Percentiles rank a stretch among this genome's conserved stretches.
These are phyloP conservation scores for Malania oleifera DNA, from an alignment of 164 flowering plant species.

Conservation along the genomic window DNA sequence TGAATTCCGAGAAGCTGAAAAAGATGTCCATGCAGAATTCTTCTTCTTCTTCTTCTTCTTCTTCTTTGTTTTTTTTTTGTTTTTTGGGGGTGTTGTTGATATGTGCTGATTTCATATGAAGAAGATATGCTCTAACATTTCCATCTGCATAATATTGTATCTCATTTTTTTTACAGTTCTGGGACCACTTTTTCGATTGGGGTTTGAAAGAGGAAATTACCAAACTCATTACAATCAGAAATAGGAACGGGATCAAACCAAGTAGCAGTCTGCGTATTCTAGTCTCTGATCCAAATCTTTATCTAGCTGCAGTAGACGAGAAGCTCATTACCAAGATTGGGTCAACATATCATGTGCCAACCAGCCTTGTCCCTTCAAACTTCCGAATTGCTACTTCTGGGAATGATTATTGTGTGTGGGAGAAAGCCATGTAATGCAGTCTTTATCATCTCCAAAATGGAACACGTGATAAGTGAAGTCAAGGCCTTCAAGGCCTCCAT, in stretches of 20 bases:
- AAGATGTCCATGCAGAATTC: no score
- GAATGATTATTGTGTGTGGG: conserved; percentile 60
- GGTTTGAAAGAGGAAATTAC: conserved; percentile 55
- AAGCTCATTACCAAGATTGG: conserved; percentile 63
- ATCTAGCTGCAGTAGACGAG: conserved; percentile 54
- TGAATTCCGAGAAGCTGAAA: no score
- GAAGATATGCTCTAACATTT: not conserved
- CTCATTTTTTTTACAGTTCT: conserved; percentile 56
- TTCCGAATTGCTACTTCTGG: conserved; percentile 51
- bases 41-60: no score
- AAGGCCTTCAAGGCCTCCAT: no score
- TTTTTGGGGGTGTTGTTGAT: no score
- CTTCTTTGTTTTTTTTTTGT: no score
- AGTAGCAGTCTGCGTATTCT: conserved; percentile 42
- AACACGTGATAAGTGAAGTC: no score
- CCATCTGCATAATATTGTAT: not conserved
- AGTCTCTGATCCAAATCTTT: conserved; percentile 55
- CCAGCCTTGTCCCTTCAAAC: conserved; percentile 48
- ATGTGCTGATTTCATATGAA: not conserved
- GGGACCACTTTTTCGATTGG: conserved; percentile 76
- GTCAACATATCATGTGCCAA: conserved; percentile 48
- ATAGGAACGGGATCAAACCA: conserved; percentile 41
- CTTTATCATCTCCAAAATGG: no score
- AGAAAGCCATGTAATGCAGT: no score
- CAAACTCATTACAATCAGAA: conserved; percentile 42